Conservation (phyloP, 2,329 filamentous ascomycete genomes). For the Dendryphion nanum region DNA sequence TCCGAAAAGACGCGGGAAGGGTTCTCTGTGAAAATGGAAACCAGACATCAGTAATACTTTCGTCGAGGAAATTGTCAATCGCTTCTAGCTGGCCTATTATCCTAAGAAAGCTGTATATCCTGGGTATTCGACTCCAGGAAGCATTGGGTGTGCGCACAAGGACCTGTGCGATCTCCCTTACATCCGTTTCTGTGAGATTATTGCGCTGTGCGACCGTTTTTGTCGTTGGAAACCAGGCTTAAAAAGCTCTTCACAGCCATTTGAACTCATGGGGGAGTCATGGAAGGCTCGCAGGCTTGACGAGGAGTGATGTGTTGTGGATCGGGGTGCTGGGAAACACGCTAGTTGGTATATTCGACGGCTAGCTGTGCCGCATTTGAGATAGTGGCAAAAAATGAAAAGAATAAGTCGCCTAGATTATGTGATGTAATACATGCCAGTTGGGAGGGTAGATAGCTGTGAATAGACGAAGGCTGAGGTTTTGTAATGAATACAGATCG, state of each 20-base stretch:
- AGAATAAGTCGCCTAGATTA: no score
- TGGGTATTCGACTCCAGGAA: conserved; percentile 7
- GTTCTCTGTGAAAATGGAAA: conserved; percentile 7
- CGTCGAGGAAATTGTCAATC: conserved; percentile 6
- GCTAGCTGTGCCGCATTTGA: no score
- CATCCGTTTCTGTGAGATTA: not conserved
- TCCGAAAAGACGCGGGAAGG: conserved; percentile 4
- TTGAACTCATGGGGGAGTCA: conserved; percentile 3
- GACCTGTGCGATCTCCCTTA: not conserved
- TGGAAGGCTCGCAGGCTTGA: no score
- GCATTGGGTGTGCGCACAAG: not conserved
- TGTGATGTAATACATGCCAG: no score
- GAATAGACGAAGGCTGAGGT: no score
- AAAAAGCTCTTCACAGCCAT: not conserved
- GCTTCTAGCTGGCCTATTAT: conserved; percentile 4
- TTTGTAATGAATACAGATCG: no score
- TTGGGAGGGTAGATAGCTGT: no score
- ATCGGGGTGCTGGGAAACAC: no score
- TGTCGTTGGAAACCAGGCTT: not conserved
- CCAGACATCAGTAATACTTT: conserved; percentile 4
- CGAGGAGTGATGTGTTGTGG: no score
- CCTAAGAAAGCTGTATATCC: conserved; percentile 9
- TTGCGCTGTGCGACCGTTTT: not conserved
- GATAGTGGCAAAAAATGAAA: no score
- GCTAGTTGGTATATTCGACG: no score